Base-by-base conservation (phyloP, 768 basidiomycete genomes). In the Hericium alpestre region DNA sequence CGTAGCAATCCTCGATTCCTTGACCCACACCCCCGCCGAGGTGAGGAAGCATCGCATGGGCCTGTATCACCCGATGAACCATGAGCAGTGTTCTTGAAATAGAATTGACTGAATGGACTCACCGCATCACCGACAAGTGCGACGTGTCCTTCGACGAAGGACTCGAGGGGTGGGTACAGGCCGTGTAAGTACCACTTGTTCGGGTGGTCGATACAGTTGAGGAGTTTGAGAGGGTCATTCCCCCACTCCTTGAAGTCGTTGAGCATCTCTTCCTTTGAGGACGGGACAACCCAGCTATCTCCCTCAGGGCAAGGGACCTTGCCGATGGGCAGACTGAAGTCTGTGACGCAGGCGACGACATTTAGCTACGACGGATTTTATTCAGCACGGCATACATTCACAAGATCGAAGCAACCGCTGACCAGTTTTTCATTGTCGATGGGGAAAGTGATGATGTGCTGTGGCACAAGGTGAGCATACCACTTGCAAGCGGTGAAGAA, bases 1-100 rank as follows among this genome's bases (percentile, higher is more conserved):
- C 64, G 46, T 74, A 73, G 0, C 74, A 76, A 58, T 83, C 82
- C 61, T 83, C 82, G 37, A 83, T 72, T 1, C 79, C 81, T 67
- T 83, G 81, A 12, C 81, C 78, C 10, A 77, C 79, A 1, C 82
- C 81, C 0, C 79, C 74, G 2, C 80, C 81, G 11, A 83, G 68
- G 64, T 83, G 80, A 0, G 83, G 81, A 38, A 75, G 62, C 81
- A 82, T 82, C 0, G 69, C 80, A 61, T 83, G 82, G 10, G 81
- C 81, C 56, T 61, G n/a, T 40, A 20, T 52, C 15, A 27, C 49
- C 18, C n/a, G 27, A n/a, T 41, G 38, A 22, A 46, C 22, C 43
- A 15, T 32, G 43, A 46, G 16, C 43, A 12, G 16, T 46, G 16
- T 46, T 22, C n/a, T 7, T 22, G 10, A 10, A 6, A 22, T 16